Base-by-base conservation (phyloP, 139 green algal species). In the Diplosphaera chodatii region DNA sequence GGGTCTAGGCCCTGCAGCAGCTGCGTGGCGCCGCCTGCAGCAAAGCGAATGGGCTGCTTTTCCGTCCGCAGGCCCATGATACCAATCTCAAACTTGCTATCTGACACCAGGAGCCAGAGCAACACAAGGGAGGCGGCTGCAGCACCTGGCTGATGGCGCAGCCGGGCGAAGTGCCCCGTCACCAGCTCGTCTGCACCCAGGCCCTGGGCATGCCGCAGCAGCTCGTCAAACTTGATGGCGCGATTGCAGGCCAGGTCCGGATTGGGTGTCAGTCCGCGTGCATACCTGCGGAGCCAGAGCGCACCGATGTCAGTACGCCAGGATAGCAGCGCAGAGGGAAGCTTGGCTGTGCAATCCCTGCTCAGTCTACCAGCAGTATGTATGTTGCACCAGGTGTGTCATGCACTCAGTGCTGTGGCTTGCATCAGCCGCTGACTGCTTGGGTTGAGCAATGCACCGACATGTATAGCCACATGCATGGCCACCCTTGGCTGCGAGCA, bases 161-260 rank as follows among this genome's bases (percentile, higher is more conserved):
- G 40, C 6, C 84, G 79, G 0, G 87, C 89, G 55, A 93, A 95
- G 72, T 95, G 89, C 4, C 89, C 89, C 0, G 89, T 95, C 16
- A 84, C 87, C n/a, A 95, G 55, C 30, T 63, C 63, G 31, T 87
- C 78, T 30, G 86, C 81, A 13, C 89, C 89, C 66, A 85, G 69
- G 0, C 23, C 13, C 8, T 40, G 21, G 1, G 78, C 88, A 75
- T 79, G 80, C 0, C 76, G 34, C 32, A 89, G 71, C 66, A 95
- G 73, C 1, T 83, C 81, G 3, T 77, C 85, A 81, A 95, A 95
- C 74, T 96, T 96, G 77, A 96, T 91, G 79, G 84, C 65, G 33
- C 83, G 78, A 84, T 96, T 96, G 82, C 91, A 96, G 22, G 73
- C 78, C 18, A 96, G 80, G 82, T 96, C 91, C 1, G 91, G 91